These are phyloP conservation scores for Colletotrichum chlorophyti DNA, from an alignment of 2,329 filamentous ascomycete species.

Conservation along the genomic window DNA sequence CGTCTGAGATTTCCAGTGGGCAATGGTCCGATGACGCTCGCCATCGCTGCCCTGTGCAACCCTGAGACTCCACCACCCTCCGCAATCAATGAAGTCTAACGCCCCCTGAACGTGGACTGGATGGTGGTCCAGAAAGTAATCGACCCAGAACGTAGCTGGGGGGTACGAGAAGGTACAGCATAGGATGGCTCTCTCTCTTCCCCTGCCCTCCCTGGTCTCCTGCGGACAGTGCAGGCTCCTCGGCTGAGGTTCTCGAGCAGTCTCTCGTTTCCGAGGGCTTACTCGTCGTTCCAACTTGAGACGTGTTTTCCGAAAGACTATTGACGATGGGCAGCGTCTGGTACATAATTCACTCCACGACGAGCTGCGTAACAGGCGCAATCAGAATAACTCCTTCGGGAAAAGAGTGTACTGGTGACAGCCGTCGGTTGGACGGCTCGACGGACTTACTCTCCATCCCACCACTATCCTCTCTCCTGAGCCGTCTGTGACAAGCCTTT, in stretches of 20 bases:
- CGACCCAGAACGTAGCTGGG: not conserved
- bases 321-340: not conserved
- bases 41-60: constrained; percentile 22
- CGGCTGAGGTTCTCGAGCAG: not conserved
- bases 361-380: not conserved
- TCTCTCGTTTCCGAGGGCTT: constrained; percentile 2
- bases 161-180: constrained; percentile 9
- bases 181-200: not conserved
- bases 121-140: not conserved
- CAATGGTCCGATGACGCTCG: constrained; percentile 28
- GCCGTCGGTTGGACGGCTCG: not conserved
- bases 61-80: constrained; percentile 19
- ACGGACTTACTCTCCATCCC: not conserved
- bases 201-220: constrained; percentile 4
- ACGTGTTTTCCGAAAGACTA: not conserved
- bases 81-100: constrained; percentile 23
- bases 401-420: not conserved
- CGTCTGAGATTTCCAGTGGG: constrained; percentile 22
- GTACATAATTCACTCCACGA: not conserved
- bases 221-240: not conserved
- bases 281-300: not conserved
- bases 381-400: constrained; percentile 1
- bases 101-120: constrained; percentile 10
- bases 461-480: not conserved
- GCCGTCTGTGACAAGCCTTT: not conserved